These are phyloP conservation scores for Rhodotorula sp. DNA, from an alignment of 1,284 basidiomycete genomes.

Conservation along the genomic window DNA sequence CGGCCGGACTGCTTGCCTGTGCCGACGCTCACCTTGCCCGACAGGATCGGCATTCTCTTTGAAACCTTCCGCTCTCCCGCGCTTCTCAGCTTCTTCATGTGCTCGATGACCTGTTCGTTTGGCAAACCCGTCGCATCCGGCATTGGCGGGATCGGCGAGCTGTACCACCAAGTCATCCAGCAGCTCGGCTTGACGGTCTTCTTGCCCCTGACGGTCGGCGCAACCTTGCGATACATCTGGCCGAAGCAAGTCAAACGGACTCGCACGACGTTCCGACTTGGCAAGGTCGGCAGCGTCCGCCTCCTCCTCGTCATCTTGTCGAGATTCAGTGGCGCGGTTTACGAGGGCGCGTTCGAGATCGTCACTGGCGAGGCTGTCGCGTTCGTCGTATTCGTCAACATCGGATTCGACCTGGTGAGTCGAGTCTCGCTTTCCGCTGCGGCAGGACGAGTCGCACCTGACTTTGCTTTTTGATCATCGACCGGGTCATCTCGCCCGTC, in stretches of 20 bases:
- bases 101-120: constrained; percentile 42
- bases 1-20: neutral
- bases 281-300: constrained; percentile 46
- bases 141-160: constrained; percentile 41
- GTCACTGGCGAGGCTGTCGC: constrained; percentile 45
- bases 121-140: constrained; percentile 44
- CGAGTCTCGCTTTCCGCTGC: too few relatives aligned
- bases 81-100: constrained; percentile 46
- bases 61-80: constrained; percentile 48
- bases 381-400: constrained; percentile 42
- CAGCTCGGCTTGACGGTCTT: constrained; percentile 46
- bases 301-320: constrained; percentile 47
- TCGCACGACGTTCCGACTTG: constrained; percentile 40
- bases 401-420: constrained; percentile 11
- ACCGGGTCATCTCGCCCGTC: constrained; percentile 41
- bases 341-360: constrained; percentile 44
- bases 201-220: constrained; percentile 47
- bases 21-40: neutral
- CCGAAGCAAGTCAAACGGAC: constrained; percentile 44
- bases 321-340: constrained; percentile 48
- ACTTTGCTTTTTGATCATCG: neutral
- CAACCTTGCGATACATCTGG: constrained; percentile 45
- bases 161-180: constrained; percentile 46
- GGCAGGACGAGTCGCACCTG: too few relatives aligned
- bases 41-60: constrained; percentile 46